These are phyloP conservation scores for Pezicula radicicola DNA, from an alignment of 2,329 filamentous ascomycete genomes.

Conservation along the genomic window DNA sequence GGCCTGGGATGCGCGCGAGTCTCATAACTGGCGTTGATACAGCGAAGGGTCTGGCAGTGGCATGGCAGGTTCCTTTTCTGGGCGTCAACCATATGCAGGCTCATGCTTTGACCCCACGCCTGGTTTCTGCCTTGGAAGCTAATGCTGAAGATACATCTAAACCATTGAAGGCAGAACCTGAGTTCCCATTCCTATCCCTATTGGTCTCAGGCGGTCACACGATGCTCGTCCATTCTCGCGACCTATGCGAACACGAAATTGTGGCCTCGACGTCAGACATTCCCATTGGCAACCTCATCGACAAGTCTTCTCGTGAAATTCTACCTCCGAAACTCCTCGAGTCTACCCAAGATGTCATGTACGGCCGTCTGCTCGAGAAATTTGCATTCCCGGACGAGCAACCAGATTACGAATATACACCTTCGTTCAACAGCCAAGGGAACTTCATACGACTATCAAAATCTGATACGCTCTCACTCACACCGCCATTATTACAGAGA, in stretches of 20 bases:
- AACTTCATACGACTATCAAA: conserved; percentile 18
- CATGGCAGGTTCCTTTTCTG: conserved; percentile 78
- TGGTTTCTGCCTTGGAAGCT: conserved; percentile 60
- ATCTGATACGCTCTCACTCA: conserved; percentile 35
- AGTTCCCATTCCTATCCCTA: conserved; percentile 83
- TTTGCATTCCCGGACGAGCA: conserved; percentile 66
- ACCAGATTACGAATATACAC: conserved; percentile 41
- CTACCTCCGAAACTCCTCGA: conserved; percentile 60
- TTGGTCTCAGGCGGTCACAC: conserved; percentile 93
- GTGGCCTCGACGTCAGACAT: conserved; percentile 74
- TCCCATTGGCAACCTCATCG: conserved; percentile 85
- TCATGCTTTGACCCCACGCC: conserved; percentile 82
- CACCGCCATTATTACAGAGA: conserved; percentile 60
- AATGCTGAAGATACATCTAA: conserved; percentile 8
- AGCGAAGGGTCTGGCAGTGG: conserved; percentile 82
- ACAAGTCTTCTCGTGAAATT: conserved; percentile 79
- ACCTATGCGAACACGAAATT: conserved; percentile 67
- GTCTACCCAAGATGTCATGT: conserved; percentile 64
- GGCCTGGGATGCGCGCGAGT: conserved; percentile 83
- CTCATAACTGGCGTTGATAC: conserved; percentile 75
- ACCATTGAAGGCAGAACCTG: conserved; percentile 34
- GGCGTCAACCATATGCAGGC: conserved; percentile 98
- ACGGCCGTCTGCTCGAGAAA: conserved; percentile 73
- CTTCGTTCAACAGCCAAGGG: conserved; percentile 50
- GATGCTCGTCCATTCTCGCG: conserved; percentile 72